Percentiles rank a stretch among this genome's conserved stretches.
phyloP scores from a whole-genome alignment of 345 rosid species.

The Carallia brachiata region DNA sequence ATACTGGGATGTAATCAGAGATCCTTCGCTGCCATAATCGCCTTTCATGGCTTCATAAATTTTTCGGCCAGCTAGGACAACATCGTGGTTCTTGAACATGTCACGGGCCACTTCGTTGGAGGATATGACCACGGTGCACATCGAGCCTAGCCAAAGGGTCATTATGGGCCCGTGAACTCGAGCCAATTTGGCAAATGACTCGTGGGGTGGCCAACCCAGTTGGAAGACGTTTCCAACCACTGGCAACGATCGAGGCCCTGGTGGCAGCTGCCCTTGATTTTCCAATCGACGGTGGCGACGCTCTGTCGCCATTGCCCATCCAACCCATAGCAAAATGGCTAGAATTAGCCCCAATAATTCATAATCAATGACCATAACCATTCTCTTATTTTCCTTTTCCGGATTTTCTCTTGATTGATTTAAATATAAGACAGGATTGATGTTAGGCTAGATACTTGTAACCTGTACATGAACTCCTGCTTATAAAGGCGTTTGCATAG shows the following conservation, averaged over 20 bases:
- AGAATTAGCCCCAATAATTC: slow-evolving; percentile 30
- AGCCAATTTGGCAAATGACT: slow-evolving; percentile 47
- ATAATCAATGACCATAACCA: slow-evolving; percentile 28
- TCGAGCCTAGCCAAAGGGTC: slow-evolving; percentile 73
- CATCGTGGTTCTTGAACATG: slow-evolving; percentile 74
- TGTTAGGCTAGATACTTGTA: too few relatives aligned
- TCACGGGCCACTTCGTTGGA: slow-evolving; percentile 60
- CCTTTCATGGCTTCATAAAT: slow-evolving; percentile 82
- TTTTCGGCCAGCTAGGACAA: slow-evolving; percentile 67
- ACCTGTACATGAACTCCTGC: too few relatives aligned
- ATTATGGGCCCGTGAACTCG: slow-evolving; percentile 60
- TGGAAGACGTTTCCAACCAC: slow-evolving; percentile 68
- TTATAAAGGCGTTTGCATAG: too few relatives aligned
- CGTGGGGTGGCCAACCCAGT: slow-evolving; percentile 53
- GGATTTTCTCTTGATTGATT: slow-evolving; percentile 5
- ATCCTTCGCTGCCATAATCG: slow-evolving; percentile 47
- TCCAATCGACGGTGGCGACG: slow-evolving; percentile 33
- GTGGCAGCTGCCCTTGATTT: slow-evolving; percentile 44
- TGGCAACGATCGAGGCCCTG: slow-evolving; percentile 68
- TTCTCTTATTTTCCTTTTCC: background rate
- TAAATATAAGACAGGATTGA: slow-evolving; percentile 8
- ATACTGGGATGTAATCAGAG: slow-evolving; percentile 69
- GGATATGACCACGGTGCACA: slow-evolving; percentile 70
- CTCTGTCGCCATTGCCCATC: slow-evolving; percentile 36
- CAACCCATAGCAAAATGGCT: slow-evolving; percentile 39